Percentiles rank a stretch among this genome's conserved stretches.
Conservation (phyloP, 805 yeast genomes). For the Deakozyma indianensis region DNA sequence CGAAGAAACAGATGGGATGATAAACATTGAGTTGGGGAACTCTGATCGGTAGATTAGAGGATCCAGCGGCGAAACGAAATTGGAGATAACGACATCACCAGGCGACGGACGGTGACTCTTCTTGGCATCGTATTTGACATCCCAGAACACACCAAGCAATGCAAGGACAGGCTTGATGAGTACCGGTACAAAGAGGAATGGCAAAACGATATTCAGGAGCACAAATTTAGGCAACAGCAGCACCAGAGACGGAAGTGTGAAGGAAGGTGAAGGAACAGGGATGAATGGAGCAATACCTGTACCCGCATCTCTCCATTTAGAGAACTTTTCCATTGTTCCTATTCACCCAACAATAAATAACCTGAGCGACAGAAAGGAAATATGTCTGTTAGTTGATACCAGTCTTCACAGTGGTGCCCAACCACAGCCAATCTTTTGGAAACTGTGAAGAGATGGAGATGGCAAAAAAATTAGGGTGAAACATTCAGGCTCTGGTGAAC, state of each 20-base stretch:
- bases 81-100: conserved; percentile 40
- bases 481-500: too few species aligned
- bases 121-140: conserved; percentile 36
- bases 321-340: conserved; percentile 71
- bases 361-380: too few species aligned
- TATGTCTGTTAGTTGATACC: too few species aligned
- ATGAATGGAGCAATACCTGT: conserved; percentile 80
- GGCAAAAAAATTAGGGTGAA: too few species aligned
- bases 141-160: conserved; percentile 19
- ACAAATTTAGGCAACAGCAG: background rate
- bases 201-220: background rate
- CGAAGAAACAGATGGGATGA: conserved; percentile 24
- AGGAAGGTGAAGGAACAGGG: background rate
- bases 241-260: background rate
- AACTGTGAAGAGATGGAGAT: too few species aligned
- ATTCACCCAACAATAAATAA: too few species aligned
- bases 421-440: too few species aligned
- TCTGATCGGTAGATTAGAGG: conserved; percentile 23
- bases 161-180: conserved; percentile 4
- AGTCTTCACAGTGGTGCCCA: too few species aligned
- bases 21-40: conserved; percentile 14
- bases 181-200: background rate
- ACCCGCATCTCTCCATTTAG: conserved; percentile 74
- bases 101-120: conserved; percentile 21
- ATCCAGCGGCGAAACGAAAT: conserved; percentile 48